Percentiles rank a stretch among this genome's conserved stretches.
These are phyloP conservation scores for Angophora floribunda DNA, from an alignment of 345 rosid genomes.

Conservation along the genomic window DNA sequence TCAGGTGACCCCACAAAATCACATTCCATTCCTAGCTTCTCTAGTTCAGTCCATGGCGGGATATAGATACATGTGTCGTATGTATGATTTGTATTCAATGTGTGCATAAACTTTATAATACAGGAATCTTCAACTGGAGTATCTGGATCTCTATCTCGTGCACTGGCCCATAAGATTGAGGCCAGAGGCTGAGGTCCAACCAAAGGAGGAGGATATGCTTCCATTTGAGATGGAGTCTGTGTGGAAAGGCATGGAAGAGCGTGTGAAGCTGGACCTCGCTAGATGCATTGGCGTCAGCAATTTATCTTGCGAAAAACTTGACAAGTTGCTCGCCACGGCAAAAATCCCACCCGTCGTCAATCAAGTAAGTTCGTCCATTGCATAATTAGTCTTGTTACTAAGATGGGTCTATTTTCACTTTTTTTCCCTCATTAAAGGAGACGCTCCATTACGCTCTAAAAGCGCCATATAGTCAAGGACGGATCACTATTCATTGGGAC, in stretches of 20 bases:
- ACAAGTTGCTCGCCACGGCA: background rate
- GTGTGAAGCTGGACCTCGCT: conserved; percentile 6
- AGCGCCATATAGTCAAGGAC: background rate
- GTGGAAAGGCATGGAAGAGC: conserved; percentile 7
- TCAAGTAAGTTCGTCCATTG: conserved; percentile 4
- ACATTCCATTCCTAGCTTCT: background rate
- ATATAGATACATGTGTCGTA: background rate
- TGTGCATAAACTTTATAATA: background rate
- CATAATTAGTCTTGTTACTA: background rate
- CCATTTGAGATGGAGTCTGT: background rate
- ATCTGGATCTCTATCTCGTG: background rate
- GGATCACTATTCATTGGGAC: background rate
- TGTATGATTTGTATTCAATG: background rate
- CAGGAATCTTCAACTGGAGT: conserved; percentile 6
- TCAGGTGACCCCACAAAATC: background rate
- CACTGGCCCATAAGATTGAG: conserved; percentile 6
- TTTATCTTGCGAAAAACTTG: conserved; percentile 8
- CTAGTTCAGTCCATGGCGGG: background rate
- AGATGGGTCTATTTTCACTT: background rate
- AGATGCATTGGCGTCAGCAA: conserved; percentile 10
- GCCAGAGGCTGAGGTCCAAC: background rate
- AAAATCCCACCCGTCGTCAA: conserved; percentile 11
- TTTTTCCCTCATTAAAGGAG: background rate
- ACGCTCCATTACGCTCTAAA: background rate
- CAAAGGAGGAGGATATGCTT: background rate